Base-by-base conservation (phyloP, 305 asterid species). In the Fraxinus latifolia region DNA sequence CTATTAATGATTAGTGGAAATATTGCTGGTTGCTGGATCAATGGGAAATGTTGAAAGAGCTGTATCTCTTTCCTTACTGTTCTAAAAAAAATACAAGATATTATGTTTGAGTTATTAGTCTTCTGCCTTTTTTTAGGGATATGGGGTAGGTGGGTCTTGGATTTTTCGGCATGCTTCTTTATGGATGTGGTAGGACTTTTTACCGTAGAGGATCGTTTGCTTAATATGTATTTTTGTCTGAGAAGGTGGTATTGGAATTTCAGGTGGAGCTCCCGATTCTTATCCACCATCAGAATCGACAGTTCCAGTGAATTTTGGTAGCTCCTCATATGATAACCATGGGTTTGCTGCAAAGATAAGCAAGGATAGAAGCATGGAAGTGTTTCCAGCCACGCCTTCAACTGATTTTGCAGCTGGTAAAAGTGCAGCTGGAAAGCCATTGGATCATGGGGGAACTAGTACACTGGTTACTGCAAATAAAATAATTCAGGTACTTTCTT, bases 321-420 rank as follows among this genome's bases (percentile, higher is more conserved):
- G 88, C 90, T 89, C 97, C 83, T 87, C 95, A 79, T 84, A 89
- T 80, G 98, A 93, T 62, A 90, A 86, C 83, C 97, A 88, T 80
- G 91, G 91, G 44, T 89, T 89, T 83, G 87, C 90, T 79, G 89
- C 92, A 77, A 93, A 91, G 87, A 86, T 87, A 76, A 81, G 90
- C 36, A 92, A 88, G 88, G 98, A 93, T 72, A 90, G 91, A 88
- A 85, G 88, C 82, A 80, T 85, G 80, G 97, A 91, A 86, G 87
- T 85, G 37, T 89, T 89, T 87, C 77, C 92, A 60, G 82, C 91
- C 65, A 82, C 83, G 32, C 79, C 90, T 55, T 86, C 93, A 1
- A 87, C 83, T 58, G 95, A 93, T 82, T 86, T 89, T 82, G 82
- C 91, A 83, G 80, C 91, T 77, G 91, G 91, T 39, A 95, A 87